A percentile compares a stretch with the other conserved stretches of the same genome.
phyloP scores from a whole-genome alignment of 345 rosid species.

The Carallia pectinifolia region DNA sequence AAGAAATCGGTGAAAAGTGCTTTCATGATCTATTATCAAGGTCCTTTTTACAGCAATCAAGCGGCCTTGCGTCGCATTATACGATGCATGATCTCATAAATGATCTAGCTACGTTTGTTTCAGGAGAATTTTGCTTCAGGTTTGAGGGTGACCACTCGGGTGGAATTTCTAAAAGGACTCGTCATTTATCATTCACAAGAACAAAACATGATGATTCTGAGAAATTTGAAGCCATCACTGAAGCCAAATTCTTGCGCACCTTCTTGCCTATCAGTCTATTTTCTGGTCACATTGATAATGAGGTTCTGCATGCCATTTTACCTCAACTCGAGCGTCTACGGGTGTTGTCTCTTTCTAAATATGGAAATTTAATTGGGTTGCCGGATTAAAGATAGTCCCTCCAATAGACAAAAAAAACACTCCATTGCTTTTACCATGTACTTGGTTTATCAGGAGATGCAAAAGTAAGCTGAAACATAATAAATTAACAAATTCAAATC shows the following conservation, averaged over 20 bases:
- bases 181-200: conserved; percentile 16
- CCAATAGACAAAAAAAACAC: too few species aligned
- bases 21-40: conserved; percentile 17
- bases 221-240: conserved; percentile 15
- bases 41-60: conserved; percentile 16
- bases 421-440: too few species aligned
- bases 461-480: too few species aligned
- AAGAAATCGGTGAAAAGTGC: conserved; percentile 17
- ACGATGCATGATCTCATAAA: conserved; percentile 17
- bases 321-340: conserved; percentile 11
- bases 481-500: too few species aligned
- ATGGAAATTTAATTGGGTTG: conserved; percentile 12
- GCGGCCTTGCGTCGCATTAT: background rate
- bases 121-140: conserved; percentile 17
- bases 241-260: conserved; percentile 13
- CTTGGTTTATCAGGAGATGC: too few species aligned
- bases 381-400: conserved; percentile 4
- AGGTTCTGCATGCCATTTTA: conserved; percentile 9
- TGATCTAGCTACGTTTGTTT: conserved; percentile 20
- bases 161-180: conserved; percentile 16
- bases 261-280: conserved; percentile 18
- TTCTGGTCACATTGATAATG: conserved; percentile 5
- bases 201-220: background rate
- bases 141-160: conserved; percentile 3
- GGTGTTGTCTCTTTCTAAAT: conserved; percentile 7